Evolutionary conservation across 768 basidiomycete genomes (phyloP), one percentile per base, ranked within the genome.

Genomic region (Amanita rimosa): DNA sequence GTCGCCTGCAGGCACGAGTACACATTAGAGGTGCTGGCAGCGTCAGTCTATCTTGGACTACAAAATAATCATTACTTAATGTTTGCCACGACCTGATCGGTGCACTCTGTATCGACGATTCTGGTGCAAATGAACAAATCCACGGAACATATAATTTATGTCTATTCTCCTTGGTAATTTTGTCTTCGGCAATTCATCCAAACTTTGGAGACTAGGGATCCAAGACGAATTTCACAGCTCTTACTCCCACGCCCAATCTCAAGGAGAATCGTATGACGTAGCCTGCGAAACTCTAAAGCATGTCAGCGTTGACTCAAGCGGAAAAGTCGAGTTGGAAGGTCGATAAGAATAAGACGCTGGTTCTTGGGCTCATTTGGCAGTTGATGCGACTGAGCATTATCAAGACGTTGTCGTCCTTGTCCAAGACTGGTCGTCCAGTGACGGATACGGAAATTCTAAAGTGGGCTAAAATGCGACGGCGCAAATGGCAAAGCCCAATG

Each of bases 341-440:
- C 50, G 95, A 99, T 59, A 92, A 84, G n/a, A 72, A 71, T 44
- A 86, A 83, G 67, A 98, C 94, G 3, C 72, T 99, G 48, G 93
- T 97, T 5, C 78, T 99, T 24, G 96, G 95, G 26, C 76, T 97
- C 31, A 93, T 97, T 0, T 99, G 96, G 96, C 96, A 98, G 60
- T 71, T 96, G 46, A 97, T 97, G 94, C 72, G 89, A 86, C 66
- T 94, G 72, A 94, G 82, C 63, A 96, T 99, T 58, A 81, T 81
- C 21, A 86, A 92, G 64, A 98, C 96, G 0, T 78, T 98, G 36
- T 81, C 80, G 34, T 74, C 76, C 4, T 74, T 98, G 14, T 80
- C 80, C 27, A 77, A 76, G 59, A 67, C 78, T 3, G 76, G 79
- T 0, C 78, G 83, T 22, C 90, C 92, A 1, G 81, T 95, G 51